Evolutionary conservation across 345 rosid genomes (phyloP), one percentile per base, ranked within the genome.

Genomic region (Hypericum perforatum): DNA sequence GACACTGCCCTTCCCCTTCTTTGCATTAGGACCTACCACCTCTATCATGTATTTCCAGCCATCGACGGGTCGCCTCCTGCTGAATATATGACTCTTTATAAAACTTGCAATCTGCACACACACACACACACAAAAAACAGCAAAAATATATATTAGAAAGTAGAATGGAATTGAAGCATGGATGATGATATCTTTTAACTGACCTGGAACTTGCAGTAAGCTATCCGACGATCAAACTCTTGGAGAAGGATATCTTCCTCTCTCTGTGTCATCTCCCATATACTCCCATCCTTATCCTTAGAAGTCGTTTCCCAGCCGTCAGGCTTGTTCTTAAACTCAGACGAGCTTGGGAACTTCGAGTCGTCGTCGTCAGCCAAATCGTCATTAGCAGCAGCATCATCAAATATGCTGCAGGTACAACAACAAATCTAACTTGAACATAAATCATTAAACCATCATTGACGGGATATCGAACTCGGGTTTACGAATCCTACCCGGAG

Each of bases 21-120:
- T 79, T 22, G 98, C 94, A 78, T 92, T 92, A 32, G 98, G 98
- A 59, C 98, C 98, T 1, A 92, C 65, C 68, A 76, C 96, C 76
- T 92, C 98, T 43, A 92, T 85, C 98, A 88, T 88, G 63, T 80
- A 83, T 69, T 80, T 88, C 96, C 98, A 88, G 49, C 96, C 96
- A 64, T 92, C 96, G 6, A 85, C 73, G 3, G 98, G 96, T 74
- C 98, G 79, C 61, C 98, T 78, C 68, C 98, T 74, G 75, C 97
- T 88, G 65, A 83, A 88, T 77, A 92, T 85, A 64, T 83, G 98
- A 37, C 80, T 84, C 71, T 92, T 88, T 60, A 92, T 80, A 70
- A 92, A 88, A 69, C 97, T 92, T 46, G 97, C 98, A 56, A 92
- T 85, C 98, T 85, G 91, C 78, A 29, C 37, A 9, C 16, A 43